phyloP scores from a whole-genome alignment of 176 grass and related monocot genomes.

The Poa pratensis region DNA sequence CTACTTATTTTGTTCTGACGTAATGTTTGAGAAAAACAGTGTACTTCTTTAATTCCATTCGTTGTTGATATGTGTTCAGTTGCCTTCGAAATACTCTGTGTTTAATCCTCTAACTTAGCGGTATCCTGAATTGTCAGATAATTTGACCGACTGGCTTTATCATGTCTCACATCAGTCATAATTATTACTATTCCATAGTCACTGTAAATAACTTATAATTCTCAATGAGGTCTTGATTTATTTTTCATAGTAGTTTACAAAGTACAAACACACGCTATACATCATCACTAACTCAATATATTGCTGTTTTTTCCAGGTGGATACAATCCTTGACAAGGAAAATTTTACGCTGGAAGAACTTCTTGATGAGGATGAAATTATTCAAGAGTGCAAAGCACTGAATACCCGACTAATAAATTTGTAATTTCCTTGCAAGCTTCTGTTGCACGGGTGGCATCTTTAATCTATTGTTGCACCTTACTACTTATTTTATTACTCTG shows the following conservation, averaged over 20 bases:
- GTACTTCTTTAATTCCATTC: not conserved
- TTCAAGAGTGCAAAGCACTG: conserved; percentile 99
- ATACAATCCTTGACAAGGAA: conserved; percentile 98
- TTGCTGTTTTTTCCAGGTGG: conserved; percentile 68
- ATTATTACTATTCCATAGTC: not conserved
- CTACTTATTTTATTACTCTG: not conserved
- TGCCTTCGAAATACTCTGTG: not conserved
- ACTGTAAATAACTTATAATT: conserved; percentile 13
- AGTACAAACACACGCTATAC: not conserved
- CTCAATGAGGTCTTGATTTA: not conserved
- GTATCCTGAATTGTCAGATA: not conserved
- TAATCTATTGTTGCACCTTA: conserved; percentile 9
- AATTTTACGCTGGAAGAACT: conserved; percentile 97
- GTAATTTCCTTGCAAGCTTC: conserved; percentile 59
- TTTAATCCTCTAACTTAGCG: conserved; percentile 13
- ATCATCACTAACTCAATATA: conserved; percentile 33
- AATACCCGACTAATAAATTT: conserved; percentile 94
- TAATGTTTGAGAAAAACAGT: not conserved
- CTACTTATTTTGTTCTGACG: not conserved
- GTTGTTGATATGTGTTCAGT: not conserved
- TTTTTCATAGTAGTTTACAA: conserved; percentile 6
- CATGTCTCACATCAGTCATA: not conserved
- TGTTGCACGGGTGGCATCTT: conserved; percentile 11
- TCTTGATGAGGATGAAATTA: conserved; percentile 99
- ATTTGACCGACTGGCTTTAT: not conserved